Conservation (phyloP, 768 basidiomycete species). For the Podaxis rugospora region DNA sequence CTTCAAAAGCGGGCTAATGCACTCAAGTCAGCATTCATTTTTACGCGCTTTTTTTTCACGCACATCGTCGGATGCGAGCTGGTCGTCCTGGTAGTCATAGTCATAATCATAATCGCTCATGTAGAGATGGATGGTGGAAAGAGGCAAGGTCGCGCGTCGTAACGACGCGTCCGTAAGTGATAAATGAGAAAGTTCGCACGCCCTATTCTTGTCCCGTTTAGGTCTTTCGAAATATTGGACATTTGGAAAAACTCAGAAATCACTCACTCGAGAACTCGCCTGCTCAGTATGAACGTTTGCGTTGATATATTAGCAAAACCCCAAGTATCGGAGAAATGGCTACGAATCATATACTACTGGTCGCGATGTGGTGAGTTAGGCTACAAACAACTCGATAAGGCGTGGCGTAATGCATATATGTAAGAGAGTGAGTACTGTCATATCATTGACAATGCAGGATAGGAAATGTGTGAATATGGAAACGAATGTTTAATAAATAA, state of each 20-base stretch:
- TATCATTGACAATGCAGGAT: background rate
- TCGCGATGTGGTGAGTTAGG: background rate
- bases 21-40: background rate
- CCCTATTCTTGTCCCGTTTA: background rate
- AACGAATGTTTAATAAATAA: background rate
- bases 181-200: conserved; percentile 8
- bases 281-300: background rate
- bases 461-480: background rate
- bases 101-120: conserved; percentile 5
- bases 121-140: background rate
- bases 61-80: conserved; percentile 7
- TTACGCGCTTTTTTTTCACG: background rate
- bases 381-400: background rate
- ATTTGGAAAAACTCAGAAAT: background rate
- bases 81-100: background rate
- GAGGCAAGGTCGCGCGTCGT: background rate
- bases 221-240: too few species aligned
- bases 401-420: background rate
- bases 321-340: background rate
- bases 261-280: background rate
- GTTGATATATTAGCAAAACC: background rate
- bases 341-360: background rate
- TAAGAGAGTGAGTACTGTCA: background rate
- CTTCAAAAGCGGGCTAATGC: background rate
- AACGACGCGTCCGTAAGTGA: background rate